Evolutionary conservation across 2,329 filamentous ascomycete species (phyloP).

Genomic region (Lachnellula occidentalis): DNA sequence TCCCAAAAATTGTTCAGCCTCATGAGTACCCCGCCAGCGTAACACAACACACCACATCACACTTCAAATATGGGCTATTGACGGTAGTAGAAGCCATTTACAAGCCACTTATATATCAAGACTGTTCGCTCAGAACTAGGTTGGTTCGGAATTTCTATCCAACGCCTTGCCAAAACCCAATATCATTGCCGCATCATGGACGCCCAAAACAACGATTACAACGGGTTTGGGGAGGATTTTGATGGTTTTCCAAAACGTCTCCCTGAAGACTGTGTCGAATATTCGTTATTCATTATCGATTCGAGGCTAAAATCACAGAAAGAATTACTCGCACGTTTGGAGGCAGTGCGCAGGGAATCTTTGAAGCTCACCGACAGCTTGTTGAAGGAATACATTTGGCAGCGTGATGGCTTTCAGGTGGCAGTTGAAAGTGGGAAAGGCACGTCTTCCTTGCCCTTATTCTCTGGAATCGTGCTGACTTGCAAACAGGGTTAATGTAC

Average conservation of each 20-base stretch:
- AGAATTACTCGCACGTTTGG: slow-evolving; percentile 58
- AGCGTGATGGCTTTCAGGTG: slow-evolving; percentile 71
- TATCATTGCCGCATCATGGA: slow-evolving; percentile 28
- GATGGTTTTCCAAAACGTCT: slow-evolving; percentile 54
- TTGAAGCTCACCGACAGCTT: slow-evolving; percentile 55
- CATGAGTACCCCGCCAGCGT: neutral
- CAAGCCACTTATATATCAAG: too few species aligned
- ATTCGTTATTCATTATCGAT: slow-evolving; percentile 70
- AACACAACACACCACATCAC: neutral
- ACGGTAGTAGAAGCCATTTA: too few species aligned
- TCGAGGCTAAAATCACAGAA: slow-evolving; percentile 46
- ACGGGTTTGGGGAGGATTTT: slow-evolving; percentile 62
- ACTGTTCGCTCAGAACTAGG: too few species aligned
- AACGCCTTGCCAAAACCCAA: slow-evolving; percentile 3
- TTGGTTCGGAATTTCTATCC: neutral
- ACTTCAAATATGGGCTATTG: neutral
- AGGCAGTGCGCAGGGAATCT: slow-evolving; percentile 65
- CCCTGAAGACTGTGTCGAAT: slow-evolving; percentile 81
- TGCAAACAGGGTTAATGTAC: slow-evolving; percentile 45
- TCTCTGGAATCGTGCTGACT: slow-evolving; percentile 4
- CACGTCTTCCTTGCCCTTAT: slow-evolving; percentile 30
- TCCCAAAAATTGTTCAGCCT: neutral
- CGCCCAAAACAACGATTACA: slow-evolving; percentile 48
- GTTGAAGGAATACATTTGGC: slow-evolving; percentile 91
- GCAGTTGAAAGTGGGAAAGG: slow-evolving; percentile 52